Evolutionary conservation across 2,329 filamentous ascomycete genomes (phyloP).

Genomic region (Thermothelomyces thermophilus): DNA sequence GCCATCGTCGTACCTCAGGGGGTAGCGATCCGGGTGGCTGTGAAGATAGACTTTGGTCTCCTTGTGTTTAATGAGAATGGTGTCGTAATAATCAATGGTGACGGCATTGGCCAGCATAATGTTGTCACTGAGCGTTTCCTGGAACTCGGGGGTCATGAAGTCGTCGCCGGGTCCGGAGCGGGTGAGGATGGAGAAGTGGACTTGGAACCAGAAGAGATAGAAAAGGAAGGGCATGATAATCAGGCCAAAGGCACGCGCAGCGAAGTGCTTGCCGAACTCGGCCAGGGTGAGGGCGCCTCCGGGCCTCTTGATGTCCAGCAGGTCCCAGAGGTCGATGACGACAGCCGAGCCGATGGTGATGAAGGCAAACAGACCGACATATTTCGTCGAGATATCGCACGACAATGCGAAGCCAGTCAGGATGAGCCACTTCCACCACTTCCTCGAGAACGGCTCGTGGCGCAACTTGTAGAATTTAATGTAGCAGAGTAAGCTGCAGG

Average conservation of each 20-base stretch:
- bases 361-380: constrained; percentile 94
- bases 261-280: constrained; percentile 84
- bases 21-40: constrained; percentile 84
- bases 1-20: constrained; percentile 92
- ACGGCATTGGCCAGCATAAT: constrained; percentile 82
- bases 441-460: constrained; percentile 80
- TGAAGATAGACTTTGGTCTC: constrained; percentile 96
- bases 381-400: constrained; percentile 98
- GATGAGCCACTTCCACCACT: constrained; percentile 99
- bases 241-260: constrained; percentile 75
- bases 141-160: constrained; percentile 98
- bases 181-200: constrained; percentile 86
- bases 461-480: constrained; percentile 96
- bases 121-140: constrained; percentile 94
- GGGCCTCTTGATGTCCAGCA: constrained; percentile 80
- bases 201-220: constrained; percentile 99
- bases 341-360: constrained; percentile 94
- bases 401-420: constrained; percentile 90
- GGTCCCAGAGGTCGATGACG: constrained; percentile 87
- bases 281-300: constrained; percentile 72
- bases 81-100: constrained; percentile 83
- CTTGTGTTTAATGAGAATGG: constrained; percentile 85
- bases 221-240: constrained; percentile 92
- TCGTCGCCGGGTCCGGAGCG: constrained; percentile 92
- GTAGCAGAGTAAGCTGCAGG: constrained; percentile 86